phyloP scores from a whole-genome alignment of 345 rosid genomes.

The Euphorbia lathyris region DNA sequence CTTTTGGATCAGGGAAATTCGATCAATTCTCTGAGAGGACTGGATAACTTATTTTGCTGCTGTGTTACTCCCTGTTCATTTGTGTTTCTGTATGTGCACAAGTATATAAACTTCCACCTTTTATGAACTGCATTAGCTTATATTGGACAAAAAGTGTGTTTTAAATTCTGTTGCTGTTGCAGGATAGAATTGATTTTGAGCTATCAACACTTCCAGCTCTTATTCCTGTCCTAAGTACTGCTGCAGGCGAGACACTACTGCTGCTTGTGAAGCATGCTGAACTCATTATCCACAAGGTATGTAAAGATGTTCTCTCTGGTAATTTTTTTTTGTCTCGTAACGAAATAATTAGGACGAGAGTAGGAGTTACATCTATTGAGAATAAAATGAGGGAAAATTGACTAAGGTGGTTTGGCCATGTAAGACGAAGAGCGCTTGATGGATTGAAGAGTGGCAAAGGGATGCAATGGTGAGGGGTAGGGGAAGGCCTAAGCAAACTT shows the following conservation, averaged over 20 bases:
- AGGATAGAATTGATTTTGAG: constrained; percentile 93
- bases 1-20: neutral
- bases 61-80: neutral
- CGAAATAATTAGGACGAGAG: too few relatives aligned
- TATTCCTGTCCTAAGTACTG: constrained; percentile 82
- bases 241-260: constrained; percentile 86
- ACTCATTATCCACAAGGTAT: constrained; percentile 83
- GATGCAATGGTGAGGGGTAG: too few relatives aligned
- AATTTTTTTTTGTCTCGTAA: neutral
- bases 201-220: constrained; percentile 89
- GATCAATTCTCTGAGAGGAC: neutral
- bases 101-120: neutral
- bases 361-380: too few relatives aligned
- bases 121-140: neutral
- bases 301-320: neutral
- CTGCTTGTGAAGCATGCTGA: constrained; percentile 91
- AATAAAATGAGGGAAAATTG: too few relatives aligned
- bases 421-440: too few relatives aligned
- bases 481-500: too few relatives aligned
- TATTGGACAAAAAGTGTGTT: constrained; percentile 13
- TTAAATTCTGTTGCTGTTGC: constrained; percentile 35
- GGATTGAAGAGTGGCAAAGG: too few relatives aligned
- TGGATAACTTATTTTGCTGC: neutral
- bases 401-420: too few relatives aligned
- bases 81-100: neutral